Percentiles rank a stretch among this genome's conserved stretches.
phyloP scores from a whole-genome alignment of 352 stramenopile species.

The Peronospora destructor region DNA sequence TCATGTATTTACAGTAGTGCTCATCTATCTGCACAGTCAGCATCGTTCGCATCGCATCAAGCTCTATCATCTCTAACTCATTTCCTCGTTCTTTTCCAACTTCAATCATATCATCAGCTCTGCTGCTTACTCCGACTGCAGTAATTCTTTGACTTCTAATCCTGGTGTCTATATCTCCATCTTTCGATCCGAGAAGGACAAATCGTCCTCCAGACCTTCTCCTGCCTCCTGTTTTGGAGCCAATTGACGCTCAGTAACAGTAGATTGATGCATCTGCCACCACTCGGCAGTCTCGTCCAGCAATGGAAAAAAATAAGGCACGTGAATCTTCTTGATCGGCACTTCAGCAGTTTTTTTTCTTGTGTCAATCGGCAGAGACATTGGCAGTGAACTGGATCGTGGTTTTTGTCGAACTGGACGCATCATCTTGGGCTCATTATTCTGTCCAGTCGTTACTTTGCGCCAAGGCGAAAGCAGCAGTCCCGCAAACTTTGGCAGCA shows the following conservation, averaged over 20 bases:
- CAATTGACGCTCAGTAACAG: slow-evolving; percentile 1
- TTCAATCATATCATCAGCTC: slow-evolving; percentile 5
- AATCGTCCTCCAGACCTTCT: not conserved
- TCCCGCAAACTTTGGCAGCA: slow-evolving; percentile 18
- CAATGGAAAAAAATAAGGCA: slow-evolving; percentile 55
- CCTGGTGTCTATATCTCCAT: not conserved
- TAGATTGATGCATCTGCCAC: slow-evolving; percentile 30
- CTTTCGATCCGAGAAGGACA: not conserved
- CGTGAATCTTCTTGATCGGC: slow-evolving; percentile 39
- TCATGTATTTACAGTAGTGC: slow-evolving; percentile 3
- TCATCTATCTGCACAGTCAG: slow-evolving; percentile 5
- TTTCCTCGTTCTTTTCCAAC: not conserved
- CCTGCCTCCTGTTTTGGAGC: slow-evolving; percentile 22
- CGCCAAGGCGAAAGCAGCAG: slow-evolving; percentile 23
- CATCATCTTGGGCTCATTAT: slow-evolving; percentile 17
- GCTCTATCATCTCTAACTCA: not conserved
- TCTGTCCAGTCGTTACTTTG: not conserved
- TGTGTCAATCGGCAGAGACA: slow-evolving; percentile 18
- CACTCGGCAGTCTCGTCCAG: slow-evolving; percentile 52
- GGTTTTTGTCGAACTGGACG: slow-evolving; percentile 9
- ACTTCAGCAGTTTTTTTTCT: slow-evolving; percentile 14
- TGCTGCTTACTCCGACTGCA: not conserved
- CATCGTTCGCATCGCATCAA: not conserved
- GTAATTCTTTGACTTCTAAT: not conserved
- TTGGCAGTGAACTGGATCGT: slow-evolving; percentile 17